Evolutionary conservation across 495 filamentous ascomycete genomes (phyloP).

Genomic region (Cetradonia linearis): DNA sequence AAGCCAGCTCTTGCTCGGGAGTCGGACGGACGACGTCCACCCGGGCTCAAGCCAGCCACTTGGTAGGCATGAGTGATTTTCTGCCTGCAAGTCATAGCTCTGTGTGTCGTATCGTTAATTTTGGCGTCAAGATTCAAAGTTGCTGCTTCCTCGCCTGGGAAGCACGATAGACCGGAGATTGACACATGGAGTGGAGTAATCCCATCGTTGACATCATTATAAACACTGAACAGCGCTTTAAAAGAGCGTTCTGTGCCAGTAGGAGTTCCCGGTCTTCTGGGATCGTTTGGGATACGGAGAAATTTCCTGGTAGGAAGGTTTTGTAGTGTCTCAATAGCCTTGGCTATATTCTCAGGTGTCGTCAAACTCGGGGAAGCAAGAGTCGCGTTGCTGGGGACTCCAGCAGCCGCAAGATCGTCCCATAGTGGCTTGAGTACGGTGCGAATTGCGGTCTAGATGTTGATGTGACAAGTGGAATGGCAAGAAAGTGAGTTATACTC

Average conservation of each 20-base stretch:
- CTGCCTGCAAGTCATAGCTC: neutral
- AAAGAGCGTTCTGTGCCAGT: neutral
- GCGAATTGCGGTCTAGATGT: neutral
- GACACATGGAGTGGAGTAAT: neutral
- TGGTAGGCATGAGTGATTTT: neutral
- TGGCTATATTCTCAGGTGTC: neutral
- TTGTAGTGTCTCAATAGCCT: neutral
- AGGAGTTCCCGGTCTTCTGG: neutral
- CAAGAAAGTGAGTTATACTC: neutral
- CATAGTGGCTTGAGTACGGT: neutral
- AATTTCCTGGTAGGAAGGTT: neutral
- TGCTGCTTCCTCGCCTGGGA: neutral
- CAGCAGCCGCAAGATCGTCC: neutral
- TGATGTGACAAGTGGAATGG: slow-evolving; percentile 1
- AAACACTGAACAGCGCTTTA: neutral
- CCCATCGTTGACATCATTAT: neutral
- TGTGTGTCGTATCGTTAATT: neutral
- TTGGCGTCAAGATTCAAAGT: neutral
- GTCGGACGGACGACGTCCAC: neutral
- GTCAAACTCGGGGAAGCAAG: neutral
- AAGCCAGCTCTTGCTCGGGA: neutral
- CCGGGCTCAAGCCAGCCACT: neutral
- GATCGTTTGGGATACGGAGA: no score
- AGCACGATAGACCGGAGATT: neutral
- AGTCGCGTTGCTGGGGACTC: neutral